These are phyloP conservation scores for Suillus paluster DNA, from an alignment of 768 basidiomycete species.

Conservation along the genomic window DNA sequence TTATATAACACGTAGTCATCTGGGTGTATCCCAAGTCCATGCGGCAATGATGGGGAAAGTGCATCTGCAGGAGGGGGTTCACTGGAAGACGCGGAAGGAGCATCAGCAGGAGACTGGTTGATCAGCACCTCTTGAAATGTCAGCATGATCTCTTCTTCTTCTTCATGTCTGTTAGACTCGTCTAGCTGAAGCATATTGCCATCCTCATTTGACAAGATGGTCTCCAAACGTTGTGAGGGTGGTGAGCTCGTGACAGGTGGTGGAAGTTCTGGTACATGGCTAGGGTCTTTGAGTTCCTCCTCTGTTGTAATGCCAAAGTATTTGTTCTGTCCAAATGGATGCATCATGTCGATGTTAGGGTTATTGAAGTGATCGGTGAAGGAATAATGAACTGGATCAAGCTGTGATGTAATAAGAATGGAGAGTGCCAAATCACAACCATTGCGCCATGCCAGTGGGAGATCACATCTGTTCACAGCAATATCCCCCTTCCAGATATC, in stretches of 20 bases:
- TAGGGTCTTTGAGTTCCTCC: not conserved
- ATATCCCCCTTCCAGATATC: constrained; percentile 20
- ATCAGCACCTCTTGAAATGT: not conserved
- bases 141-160: not conserved
- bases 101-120: not conserved
- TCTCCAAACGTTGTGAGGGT: not conserved
- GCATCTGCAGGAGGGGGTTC: not conserved
- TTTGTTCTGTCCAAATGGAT: not conserved
- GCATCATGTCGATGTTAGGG: not conserved
- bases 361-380: not conserved
- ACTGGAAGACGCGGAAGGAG: not conserved
- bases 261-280: not conserved
- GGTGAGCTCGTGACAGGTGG: not conserved
- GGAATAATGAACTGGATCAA: not conserved
- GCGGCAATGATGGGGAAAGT: no score
- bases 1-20: constrained; percentile 4
- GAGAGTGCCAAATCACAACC: not conserved
- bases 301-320: not conserved
- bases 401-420: not conserved
- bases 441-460: not conserved
- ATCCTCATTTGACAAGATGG: not conserved
- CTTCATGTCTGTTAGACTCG: not conserved
- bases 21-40: not conserved
- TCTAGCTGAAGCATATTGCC: not conserved
- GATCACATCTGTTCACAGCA: not conserved